Conservation (phyloP, 345 rosid species). For the Aurinia saxatilis region DNA sequence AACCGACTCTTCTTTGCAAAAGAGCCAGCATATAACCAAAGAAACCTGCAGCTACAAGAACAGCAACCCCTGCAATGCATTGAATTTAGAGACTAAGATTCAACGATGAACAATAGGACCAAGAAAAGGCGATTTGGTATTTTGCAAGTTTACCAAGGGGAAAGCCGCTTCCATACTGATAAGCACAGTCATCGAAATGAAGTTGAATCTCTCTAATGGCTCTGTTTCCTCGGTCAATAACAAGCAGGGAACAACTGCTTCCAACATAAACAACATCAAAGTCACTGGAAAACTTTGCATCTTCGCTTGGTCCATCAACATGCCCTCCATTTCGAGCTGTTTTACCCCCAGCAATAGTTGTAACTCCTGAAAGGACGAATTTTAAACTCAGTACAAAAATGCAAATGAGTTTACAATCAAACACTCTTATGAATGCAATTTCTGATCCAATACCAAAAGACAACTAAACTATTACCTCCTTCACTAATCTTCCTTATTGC, state of each 20-base stretch:
- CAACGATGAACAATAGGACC: neutral
- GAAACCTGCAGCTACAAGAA: conserved; percentile 94
- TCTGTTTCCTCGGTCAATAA: conserved; percentile 86
- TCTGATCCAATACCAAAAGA: neutral
- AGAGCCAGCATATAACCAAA: conserved; percentile 95
- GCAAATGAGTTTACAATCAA: neutral
- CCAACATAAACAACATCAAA: conserved; percentile 94
- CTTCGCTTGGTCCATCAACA: conserved; percentile 97
- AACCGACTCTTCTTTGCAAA: conserved; percentile 71
- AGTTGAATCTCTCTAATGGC: conserved; percentile 97
- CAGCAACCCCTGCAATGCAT: conserved; percentile 59
- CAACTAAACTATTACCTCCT: conserved; percentile 43
- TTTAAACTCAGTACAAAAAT: conserved; percentile 1
- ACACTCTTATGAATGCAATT: neutral
- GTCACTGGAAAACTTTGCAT: conserved; percentile 92
- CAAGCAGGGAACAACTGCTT: conserved; percentile 94
- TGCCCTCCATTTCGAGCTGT: conserved; percentile 69
- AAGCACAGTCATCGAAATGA: conserved; percentile 96
- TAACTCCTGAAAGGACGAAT: conserved; percentile 52
- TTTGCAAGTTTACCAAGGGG: conserved; percentile 57
- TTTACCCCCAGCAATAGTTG: conserved; percentile 99
- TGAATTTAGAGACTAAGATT: neutral
- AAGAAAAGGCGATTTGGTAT: neutral
- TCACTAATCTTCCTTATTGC: conserved; percentile 96
- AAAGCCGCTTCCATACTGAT: conserved; percentile 91